Percentiles rank a stretch among this genome's conserved stretches.
These are phyloP conservation scores for Penicillium dipodomyicola DNA, from an alignment of 495 filamentous ascomycete species.

Conservation along the genomic window DNA sequence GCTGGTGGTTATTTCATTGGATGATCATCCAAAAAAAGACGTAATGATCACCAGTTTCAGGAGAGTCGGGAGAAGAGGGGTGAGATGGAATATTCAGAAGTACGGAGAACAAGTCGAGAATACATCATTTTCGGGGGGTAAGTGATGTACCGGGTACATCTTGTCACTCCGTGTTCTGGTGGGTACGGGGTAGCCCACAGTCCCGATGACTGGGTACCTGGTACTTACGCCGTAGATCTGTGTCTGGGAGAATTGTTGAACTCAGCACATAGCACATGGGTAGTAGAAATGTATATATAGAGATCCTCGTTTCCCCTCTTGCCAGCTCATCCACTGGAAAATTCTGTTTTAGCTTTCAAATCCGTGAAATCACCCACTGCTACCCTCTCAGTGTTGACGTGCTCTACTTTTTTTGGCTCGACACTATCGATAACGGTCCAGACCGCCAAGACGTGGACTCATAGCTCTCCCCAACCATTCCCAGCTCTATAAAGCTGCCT, in stretches of 20 bases:
- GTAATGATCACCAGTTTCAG: slow-evolving; percentile 11
- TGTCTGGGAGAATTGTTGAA: slow-evolving; percentile 8
- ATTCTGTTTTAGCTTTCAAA: not conserved
- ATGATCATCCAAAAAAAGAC: not conserved
- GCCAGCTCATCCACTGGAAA: not conserved
- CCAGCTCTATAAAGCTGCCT: slow-evolving; percentile 20
- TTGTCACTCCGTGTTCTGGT: slow-evolving; percentile 21
- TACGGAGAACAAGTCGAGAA: not conserved
- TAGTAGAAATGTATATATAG: not conserved
- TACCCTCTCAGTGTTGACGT: slow-evolving; percentile 11
- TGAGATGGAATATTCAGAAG: too few relatives aligned
- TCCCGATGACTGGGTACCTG: slow-evolving; percentile 11
- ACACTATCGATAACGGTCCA: slow-evolving; percentile 28
- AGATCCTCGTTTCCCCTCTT: not conserved
- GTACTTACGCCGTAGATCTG: slow-evolving; percentile 18
- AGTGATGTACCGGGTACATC: slow-evolving; percentile 19
- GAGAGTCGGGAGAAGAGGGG: slow-evolving; percentile 4
- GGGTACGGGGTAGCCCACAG: slow-evolving; percentile 25
- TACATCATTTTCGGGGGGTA: slow-evolving; percentile 4
- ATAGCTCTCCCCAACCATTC: slow-evolving; percentile 37
- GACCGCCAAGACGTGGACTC: slow-evolving; percentile 31
- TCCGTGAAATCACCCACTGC: not conserved
- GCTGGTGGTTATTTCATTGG: slow-evolving; percentile 10
- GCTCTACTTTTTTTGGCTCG: slow-evolving; percentile 9
- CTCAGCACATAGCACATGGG: not conserved